These are phyloP conservation scores for Diplodia sapinea DNA, from an alignment of 2,329 filamentous ascomycete species.

Conservation along the genomic window DNA sequence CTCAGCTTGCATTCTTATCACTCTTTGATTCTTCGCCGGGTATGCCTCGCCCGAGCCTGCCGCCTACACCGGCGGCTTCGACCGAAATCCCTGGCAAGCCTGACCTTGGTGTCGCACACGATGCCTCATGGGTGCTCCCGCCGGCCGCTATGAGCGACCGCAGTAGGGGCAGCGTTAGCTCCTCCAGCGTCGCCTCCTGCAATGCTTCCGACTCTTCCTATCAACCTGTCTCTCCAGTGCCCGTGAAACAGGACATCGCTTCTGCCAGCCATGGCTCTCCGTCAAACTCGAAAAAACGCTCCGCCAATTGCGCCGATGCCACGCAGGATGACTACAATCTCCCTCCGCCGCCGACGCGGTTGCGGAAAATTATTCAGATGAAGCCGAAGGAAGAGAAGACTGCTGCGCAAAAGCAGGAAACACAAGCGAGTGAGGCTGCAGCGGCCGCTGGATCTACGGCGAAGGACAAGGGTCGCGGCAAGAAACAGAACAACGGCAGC, in stretches of 20 bases:
- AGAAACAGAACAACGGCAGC: constrained; percentile 72
- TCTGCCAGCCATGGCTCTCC: constrained; percentile 37
- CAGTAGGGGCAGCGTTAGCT: constrained; percentile 55
- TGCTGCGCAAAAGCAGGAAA: constrained; percentile 32
- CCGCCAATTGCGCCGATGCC: constrained; percentile 38
- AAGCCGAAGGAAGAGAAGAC: constrained; percentile 63
- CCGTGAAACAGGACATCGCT: neutral
- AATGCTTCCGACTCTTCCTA: constrained; percentile 60
- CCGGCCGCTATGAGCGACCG: constrained; percentile 69
- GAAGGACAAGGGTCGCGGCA: constrained; percentile 48
- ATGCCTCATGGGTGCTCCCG: constrained; percentile 49
- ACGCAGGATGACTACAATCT: constrained; percentile 74
- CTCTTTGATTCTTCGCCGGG: neutral
- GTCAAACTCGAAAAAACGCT: constrained; percentile 38
- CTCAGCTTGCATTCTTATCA: neutral
- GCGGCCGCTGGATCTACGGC: constrained; percentile 31
- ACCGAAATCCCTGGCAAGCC: constrained; percentile 75
- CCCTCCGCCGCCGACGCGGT: constrained; percentile 88
- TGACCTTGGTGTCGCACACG: constrained; percentile 23
- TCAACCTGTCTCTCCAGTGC: constrained; percentile 52
- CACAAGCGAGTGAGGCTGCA: constrained; percentile 32
- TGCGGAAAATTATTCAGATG: constrained; percentile 98
- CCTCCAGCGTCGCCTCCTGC: constrained; percentile 52
- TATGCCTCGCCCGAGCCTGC: constrained; percentile 71
- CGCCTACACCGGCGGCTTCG: constrained; percentile 79